Evolutionary conservation across 2,329 filamentous ascomycete genomes (phyloP).

Genomic region (Colletotrichum tropicale): DNA sequence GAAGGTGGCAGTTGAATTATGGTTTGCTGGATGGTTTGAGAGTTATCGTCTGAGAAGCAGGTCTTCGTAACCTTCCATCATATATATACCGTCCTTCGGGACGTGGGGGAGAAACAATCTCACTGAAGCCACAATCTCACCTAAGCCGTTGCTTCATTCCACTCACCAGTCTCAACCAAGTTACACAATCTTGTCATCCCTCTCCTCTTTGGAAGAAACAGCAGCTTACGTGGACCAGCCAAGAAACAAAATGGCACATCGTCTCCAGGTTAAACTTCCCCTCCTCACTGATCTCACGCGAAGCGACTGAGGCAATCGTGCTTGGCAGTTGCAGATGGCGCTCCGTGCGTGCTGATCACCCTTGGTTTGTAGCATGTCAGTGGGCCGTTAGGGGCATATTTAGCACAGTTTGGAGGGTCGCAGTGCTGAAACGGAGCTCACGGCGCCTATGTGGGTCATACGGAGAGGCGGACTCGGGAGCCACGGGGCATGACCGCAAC

Average conservation of each 20-base stretch:
- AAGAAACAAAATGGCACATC: not conserved
- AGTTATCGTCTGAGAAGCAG: not conserved
- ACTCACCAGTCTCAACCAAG: not conserved
- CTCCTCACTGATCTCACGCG: not conserved
- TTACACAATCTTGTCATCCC: not conserved
- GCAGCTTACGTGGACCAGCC: not conserved
- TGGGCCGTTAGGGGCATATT: not conserved
- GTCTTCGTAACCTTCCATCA: not conserved
- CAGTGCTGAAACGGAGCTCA: not conserved
- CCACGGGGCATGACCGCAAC: not conserved
- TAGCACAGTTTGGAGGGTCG: not conserved
- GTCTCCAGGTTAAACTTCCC: not conserved
- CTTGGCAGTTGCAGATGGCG: not conserved
- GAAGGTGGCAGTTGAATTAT: not conserved
- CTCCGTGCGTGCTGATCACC: not conserved
- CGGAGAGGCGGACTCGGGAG: not conserved
- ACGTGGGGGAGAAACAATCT: not conserved
- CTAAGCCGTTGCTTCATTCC: not conserved
- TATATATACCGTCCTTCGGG: not conserved
- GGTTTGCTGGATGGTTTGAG: not conserved
- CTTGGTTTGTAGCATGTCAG: not conserved
- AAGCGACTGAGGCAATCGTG: not conserved
- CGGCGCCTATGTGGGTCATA: not conserved
- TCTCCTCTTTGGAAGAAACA: not conserved
- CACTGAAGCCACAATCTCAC: not conserved